phyloP scores from a whole-genome alignment of 2,329 filamentous ascomycete species.

The Claviceps capensis region DNA sequence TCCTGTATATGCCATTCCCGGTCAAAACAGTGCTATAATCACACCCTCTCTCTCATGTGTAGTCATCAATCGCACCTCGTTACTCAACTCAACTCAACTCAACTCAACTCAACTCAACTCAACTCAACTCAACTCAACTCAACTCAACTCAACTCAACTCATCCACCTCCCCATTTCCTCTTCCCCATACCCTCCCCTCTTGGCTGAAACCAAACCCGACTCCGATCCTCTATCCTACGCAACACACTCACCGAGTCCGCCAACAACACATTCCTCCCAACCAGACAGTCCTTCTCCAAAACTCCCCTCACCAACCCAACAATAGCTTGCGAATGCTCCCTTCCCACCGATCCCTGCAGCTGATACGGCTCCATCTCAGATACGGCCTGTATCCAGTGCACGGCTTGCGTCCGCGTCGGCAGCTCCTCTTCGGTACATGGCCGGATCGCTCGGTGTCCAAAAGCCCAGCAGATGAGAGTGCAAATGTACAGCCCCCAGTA shows the following conservation, averaged over 20 bases:
- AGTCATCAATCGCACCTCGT: no score
- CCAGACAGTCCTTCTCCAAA: constrained; percentile 35
- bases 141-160: no score
- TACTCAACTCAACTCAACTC: no score
- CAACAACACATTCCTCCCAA: constrained; percentile 33
- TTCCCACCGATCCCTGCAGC: constrained; percentile 20
- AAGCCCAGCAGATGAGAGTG: constrained; percentile 46
- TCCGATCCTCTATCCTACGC: constrained; percentile 33
- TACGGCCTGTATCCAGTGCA: constrained; percentile 26
- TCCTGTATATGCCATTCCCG: no score
- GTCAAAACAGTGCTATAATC: no score
- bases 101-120: no score
- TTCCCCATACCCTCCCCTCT: not conserved
- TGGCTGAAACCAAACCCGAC: constrained; percentile 20
- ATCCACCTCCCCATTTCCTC: not conserved
- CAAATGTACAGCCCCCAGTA: constrained; percentile 45
- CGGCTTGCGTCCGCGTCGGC: constrained; percentile 15
- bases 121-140: no score
- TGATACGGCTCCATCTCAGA: constrained; percentile 26
- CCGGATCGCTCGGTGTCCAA: constrained; percentile 22
- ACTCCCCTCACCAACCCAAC: constrained; percentile 33
- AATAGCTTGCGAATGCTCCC: constrained; percentile 29
- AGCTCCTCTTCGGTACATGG: constrained; percentile 9
- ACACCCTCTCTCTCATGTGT: no score
- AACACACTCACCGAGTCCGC: constrained; percentile 40